A percentile compares a stretch with the other conserved stretches of the same genome.
Evolutionary conservation across 225 moss, liverwort and hornwort species (phyloP).

Genomic region (Asterella californica): DNA sequence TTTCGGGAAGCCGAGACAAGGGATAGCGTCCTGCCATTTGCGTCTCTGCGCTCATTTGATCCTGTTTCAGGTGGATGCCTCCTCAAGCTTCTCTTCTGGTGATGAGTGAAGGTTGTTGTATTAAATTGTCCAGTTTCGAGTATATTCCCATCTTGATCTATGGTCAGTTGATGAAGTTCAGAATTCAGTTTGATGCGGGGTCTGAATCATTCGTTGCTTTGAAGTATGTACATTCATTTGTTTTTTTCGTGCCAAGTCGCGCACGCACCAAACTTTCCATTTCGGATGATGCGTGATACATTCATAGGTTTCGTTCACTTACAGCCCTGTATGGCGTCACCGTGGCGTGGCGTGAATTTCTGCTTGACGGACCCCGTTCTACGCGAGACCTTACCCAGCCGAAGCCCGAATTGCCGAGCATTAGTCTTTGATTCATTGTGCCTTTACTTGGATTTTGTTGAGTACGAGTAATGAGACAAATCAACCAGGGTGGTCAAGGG

Average conservation of each 20-base stretch:
- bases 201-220: background rate
- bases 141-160: background rate
- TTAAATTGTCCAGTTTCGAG: background rate
- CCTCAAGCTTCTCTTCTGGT: background rate
- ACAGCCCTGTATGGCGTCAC: too few relatives aligned
- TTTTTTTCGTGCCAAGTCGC: too few relatives aligned
- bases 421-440: too few relatives aligned
- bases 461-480: too few relatives aligned
- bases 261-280: background rate
- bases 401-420: too few relatives aligned
- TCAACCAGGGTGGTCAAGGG: too few relatives aligned
- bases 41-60: background rate
- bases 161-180: background rate
- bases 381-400: too few relatives aligned
- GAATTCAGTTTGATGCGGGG: background rate
- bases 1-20: background rate
- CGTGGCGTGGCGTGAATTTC: too few relatives aligned
- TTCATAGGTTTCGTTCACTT: too few relatives aligned
- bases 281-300: background rate
- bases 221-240: too few relatives aligned
- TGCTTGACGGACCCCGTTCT: too few relatives aligned
- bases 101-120: background rate
- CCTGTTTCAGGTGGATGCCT: background rate
- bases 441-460: too few relatives aligned
- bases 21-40: background rate